Evolutionary conservation across 1,284 basidiomycete species (phyloP).

Genomic region (Trametes hirsuta): DNA sequence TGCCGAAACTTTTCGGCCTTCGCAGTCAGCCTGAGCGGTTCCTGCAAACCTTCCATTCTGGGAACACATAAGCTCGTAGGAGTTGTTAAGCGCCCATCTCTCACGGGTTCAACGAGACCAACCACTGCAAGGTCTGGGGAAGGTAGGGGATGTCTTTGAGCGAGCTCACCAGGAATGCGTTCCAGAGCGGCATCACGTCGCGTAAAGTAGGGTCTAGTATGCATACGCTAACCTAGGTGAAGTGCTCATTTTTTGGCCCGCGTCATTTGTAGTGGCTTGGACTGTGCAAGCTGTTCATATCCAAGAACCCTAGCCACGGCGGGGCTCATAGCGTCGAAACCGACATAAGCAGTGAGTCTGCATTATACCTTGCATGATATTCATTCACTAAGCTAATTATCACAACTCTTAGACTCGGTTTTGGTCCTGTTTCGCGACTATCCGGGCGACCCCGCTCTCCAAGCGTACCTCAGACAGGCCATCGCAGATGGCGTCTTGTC

Average conservation of each 20-base stretch:
- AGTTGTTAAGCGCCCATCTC: slow-evolving; percentile 5
- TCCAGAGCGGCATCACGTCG: slow-evolving; percentile 65
- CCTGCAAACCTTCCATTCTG: neutral
- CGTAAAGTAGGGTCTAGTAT: slow-evolving; percentile 48
- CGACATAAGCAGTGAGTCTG: slow-evolving; percentile 45
- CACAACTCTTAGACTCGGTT: slow-evolving; percentile 56
- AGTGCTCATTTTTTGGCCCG: neutral
- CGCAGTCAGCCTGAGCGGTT: neutral
- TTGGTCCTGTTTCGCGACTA: slow-evolving; percentile 65
- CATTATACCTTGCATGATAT: neutral
- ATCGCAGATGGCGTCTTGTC: slow-evolving; percentile 59
- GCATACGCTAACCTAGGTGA: neutral
- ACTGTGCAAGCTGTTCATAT: slow-evolving; percentile 61
- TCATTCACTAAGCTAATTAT: slow-evolving; percentile 32
- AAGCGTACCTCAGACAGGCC: slow-evolving; percentile 63
- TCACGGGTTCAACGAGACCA: neutral
- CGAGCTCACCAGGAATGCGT: slow-evolving; percentile 70
- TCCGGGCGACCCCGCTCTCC: slow-evolving; percentile 63
- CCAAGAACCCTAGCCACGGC: slow-evolving; percentile 42
- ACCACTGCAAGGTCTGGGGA: neutral
- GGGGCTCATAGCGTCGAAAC: slow-evolving; percentile 34
- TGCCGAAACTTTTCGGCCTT: neutral
- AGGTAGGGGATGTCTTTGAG: slow-evolving; percentile 57
- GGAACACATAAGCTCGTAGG: neutral
- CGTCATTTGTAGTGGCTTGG: slow-evolving; percentile 56